Percentiles rank a stretch among this genome's conserved stretches.
Evolutionary conservation across 2,329 filamentous ascomycete genomes (phyloP).

Genomic region (Orbilia ellipsospora): DNA sequence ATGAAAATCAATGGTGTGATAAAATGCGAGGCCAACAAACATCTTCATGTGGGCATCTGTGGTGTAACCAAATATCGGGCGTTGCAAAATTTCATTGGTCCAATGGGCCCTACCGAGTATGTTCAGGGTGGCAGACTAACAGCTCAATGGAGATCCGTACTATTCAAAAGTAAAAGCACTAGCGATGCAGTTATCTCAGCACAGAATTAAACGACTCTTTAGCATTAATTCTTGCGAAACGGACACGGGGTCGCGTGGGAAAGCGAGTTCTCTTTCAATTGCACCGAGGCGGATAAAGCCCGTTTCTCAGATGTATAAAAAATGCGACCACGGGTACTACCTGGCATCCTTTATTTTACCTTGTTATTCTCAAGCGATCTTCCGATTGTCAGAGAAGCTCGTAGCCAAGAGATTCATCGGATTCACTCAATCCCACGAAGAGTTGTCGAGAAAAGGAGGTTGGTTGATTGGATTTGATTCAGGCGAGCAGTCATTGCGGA

Average conservation of each 20-base stretch:
- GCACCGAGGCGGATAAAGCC: too few species aligned
- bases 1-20: not conserved
- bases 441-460: not conserved
- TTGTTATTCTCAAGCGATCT: too few species aligned
- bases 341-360: too few species aligned
- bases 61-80: not conserved
- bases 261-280: too few species aligned
- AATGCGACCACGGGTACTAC: too few species aligned
- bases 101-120: not conserved
- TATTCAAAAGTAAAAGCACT: not conserved
- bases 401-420: not conserved
- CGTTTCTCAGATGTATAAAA: too few species aligned
- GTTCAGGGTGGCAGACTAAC: not conserved
- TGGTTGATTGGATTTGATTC: constrained; percentile 26
- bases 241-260: too few species aligned
- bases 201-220: too few species aligned
- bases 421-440: not conserved
- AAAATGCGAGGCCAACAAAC: not conserved
- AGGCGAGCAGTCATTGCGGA: constrained; percentile 35
- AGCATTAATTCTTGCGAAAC: too few species aligned
- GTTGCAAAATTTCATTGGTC: not conserved
- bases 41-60: not conserved
- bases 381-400: too few species aligned
- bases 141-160: not conserved
- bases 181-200: too few species aligned